Percentiles rank a stretch among this genome's conserved stretches.
phyloP scores from a whole-genome alignment of 1,139 yeast genomes.

The Suhomyces guaymorum region DNA sequence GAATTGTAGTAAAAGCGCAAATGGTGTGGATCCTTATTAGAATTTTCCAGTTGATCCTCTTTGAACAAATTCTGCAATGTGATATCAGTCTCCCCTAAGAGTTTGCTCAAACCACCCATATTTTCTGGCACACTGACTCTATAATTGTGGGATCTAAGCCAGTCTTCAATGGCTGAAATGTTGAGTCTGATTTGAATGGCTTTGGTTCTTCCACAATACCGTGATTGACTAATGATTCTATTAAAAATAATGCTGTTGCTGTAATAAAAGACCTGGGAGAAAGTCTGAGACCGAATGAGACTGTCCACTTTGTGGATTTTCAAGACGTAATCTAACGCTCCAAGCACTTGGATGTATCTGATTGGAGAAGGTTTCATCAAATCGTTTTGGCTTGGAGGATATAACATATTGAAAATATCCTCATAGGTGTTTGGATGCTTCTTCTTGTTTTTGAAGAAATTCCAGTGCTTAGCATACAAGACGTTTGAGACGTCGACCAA shows the following conservation, averaged over 20 bases:
- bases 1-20: conserved; percentile 55
- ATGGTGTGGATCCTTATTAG: conserved; percentile 30
- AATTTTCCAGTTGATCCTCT: conserved; percentile 3
- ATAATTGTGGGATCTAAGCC: conserved; percentile 82
- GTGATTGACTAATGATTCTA: conserved; percentile 62
- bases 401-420: conserved; percentile 66
- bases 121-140: conserved; percentile 43
- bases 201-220: conserved; percentile 72
- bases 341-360: conserved; percentile 79
- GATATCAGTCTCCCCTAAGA: conserved; percentile 21
- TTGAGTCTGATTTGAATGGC: conserved; percentile 91
- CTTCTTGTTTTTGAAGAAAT: conserved; percentile 58
- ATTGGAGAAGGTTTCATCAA: conserved; percentile 82
- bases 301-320: conserved; percentile 82
- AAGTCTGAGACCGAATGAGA: conserved; percentile 69
- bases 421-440: conserved; percentile 57
- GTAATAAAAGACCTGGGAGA: conserved; percentile 80
- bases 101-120: conserved; percentile 25
- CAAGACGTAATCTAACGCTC: conserved; percentile 83
- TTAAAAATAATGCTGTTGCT: conserved; percentile 74
- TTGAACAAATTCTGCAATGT: conserved; percentile 26
- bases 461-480: conserved; percentile 74
- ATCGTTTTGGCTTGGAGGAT: conserved; percentile 69
- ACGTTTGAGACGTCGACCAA: conserved; percentile 64
- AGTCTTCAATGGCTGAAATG: conserved; percentile 83